Evolutionary conservation across 106 monocot genomes (phyloP).

Genomic region (Dendrobium officinale): DNA sequence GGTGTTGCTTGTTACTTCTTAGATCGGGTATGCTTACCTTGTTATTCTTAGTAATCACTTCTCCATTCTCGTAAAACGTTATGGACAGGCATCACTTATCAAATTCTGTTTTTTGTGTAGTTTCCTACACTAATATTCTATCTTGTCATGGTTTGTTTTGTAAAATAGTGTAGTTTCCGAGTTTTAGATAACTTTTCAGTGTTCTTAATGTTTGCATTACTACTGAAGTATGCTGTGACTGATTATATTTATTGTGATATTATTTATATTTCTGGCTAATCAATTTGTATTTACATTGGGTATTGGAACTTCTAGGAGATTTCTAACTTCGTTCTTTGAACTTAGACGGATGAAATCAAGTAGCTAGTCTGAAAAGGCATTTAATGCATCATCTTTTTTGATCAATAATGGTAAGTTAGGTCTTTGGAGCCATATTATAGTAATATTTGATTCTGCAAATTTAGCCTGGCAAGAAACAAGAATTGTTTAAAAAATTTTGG

Average conservation of each 20-base stretch:
- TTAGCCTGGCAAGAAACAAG: background rate
- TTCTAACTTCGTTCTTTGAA: background rate
- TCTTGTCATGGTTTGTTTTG: background rate
- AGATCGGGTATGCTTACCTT: conserved; percentile 42
- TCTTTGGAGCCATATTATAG: background rate
- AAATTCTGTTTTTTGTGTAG: background rate
- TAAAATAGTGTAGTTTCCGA: background rate
- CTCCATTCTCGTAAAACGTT: background rate
- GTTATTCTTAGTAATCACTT: conserved; percentile 3
- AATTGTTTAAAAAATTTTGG: background rate
- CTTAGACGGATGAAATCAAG: background rate
- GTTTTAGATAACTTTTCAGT: background rate
- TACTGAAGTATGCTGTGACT: background rate
- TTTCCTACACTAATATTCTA: background rate
- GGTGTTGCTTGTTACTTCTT: conserved; percentile 66
- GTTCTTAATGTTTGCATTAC: background rate
- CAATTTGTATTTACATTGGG: background rate
- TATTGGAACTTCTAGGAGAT: background rate
- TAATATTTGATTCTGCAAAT: background rate
- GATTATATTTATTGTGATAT: background rate
- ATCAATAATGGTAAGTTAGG: background rate
- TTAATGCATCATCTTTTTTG: background rate
- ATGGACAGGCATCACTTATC: background rate
- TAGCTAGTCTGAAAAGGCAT: background rate
- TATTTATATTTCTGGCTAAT: background rate